phyloP scores from a whole-genome alignment of 2,329 filamentous ascomycete genomes.

The Sporothrix humicola region DNA sequence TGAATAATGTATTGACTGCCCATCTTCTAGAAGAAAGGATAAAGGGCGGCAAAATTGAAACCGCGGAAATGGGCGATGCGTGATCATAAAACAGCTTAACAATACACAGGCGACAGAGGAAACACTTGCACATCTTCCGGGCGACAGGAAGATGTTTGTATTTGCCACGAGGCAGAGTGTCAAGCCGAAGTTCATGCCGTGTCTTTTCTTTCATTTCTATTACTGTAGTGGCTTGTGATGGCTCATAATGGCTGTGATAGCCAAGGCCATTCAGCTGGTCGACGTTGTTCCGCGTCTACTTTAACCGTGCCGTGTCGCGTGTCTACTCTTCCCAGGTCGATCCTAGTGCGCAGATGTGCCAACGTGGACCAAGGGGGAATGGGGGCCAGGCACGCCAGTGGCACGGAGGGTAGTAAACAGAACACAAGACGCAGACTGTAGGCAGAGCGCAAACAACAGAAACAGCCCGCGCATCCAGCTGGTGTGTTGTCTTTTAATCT shows the following conservation, averaged over 20 bases:
- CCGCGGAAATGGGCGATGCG: no score
- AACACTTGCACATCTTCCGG: neutral
- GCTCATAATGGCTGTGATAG: no score
- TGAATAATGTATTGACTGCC: no score
- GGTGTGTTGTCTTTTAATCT: slow-evolving; percentile 7
- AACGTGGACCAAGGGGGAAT: neutral
- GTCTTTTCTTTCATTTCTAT: neutral
- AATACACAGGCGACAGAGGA: no score
- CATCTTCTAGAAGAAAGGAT: neutral
- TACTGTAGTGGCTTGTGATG: neutral
- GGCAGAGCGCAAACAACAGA: no score
- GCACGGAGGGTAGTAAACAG: no score
- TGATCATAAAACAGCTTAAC: neutral
- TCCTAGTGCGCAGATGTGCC: neutral
- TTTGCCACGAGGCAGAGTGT: neutral
- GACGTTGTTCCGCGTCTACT: slow-evolving; percentile 2
- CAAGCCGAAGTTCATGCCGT: slow-evolving; percentile 4
- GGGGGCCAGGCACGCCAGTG: no score
- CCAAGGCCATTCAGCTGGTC: neutral
- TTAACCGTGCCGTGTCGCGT: slow-evolving; percentile 26
- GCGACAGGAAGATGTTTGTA: slow-evolving; percentile 3
- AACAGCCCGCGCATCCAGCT: no score
- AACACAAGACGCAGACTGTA: no score
- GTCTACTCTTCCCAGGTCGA: slow-evolving; percentile 11
- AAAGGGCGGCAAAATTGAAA: neutral